Percentiles rank a stretch among this genome's conserved stretches.
Conservation (phyloP, 148 eudicot genomes). For the Suaeda aralocaspica region DNA sequence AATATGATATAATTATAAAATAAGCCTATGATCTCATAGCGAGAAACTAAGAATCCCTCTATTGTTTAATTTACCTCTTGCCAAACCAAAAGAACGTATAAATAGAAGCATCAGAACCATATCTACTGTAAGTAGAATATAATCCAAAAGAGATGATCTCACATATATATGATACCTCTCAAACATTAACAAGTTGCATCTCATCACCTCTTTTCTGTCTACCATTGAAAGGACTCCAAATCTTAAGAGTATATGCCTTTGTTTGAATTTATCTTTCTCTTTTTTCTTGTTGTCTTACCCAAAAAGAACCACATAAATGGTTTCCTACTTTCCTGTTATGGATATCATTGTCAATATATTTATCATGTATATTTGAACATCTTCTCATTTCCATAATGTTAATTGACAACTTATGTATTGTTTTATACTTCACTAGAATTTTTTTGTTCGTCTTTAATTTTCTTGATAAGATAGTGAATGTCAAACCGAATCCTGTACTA, state of each 20-base stretch:
- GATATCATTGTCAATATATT: slow-evolving; percentile 5
- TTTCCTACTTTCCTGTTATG: slow-evolving; percentile 8
- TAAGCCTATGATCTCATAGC: no score
- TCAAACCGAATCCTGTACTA: background rate
- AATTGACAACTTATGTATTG: no score
- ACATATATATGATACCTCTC: background rate
- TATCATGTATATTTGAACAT: background rate
- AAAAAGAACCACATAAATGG: slow-evolving; percentile 5
- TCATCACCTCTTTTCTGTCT: slow-evolving; percentile 11
- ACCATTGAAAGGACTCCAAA: slow-evolving; percentile 13
- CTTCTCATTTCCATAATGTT: no score
- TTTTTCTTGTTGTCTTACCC: background rate
- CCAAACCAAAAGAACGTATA: background rate
- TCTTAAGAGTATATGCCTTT: background rate
- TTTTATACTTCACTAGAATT: no score
- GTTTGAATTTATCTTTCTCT: background rate
- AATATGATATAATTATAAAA: no score
- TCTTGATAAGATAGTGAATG: background rate
- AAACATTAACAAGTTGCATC: slow-evolving; percentile 16
- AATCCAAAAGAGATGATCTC: slow-evolving; percentile 4
- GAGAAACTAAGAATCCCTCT: no score
- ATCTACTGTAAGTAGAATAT: background rate
- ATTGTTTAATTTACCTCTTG: slow-evolving; percentile 1
- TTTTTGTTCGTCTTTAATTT: background rate
- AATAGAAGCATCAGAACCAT: background rate